Percentiles rank a stretch among this genome's conserved stretches.
phyloP scores from a whole-genome alignment of 768 basidiomycete species.

The Termitomyces sp. region DNA sequence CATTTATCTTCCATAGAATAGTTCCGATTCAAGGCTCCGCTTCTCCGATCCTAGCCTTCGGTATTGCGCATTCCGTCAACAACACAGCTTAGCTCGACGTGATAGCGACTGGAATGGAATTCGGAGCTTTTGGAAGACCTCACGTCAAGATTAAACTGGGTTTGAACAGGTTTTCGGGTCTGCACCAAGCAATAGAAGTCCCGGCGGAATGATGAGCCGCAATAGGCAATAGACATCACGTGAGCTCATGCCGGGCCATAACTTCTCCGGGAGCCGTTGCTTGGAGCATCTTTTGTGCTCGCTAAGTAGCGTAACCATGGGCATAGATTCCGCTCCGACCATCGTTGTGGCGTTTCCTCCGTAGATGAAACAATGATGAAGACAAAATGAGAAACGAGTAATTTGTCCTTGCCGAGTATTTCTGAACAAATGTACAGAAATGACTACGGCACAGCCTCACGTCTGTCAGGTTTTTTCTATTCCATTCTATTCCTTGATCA shows the following conservation, averaged over 20 bases:
- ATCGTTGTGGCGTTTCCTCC: constrained; percentile 3
- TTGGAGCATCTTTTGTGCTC: neutral
- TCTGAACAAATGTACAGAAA: neutral
- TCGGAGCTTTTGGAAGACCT: neutral
- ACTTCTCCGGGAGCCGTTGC: neutral
- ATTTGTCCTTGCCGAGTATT: neutral
- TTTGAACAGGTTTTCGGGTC: neutral
- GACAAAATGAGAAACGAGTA: neutral
- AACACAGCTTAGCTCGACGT: neutral
- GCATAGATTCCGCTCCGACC: neutral
- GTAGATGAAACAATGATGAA: neutral
- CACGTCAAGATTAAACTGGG: neutral
- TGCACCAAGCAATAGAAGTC: neutral
- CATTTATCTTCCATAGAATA: neutral
- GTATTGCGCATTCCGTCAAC: neutral
- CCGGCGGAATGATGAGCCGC: neutral
- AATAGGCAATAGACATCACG: neutral
- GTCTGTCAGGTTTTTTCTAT: no score
- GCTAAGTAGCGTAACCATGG: neutral
- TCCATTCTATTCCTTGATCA: constrained; percentile 3
- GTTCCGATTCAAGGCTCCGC: neutral
- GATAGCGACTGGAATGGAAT: neutral
- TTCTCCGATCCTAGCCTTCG: constrained; percentile 4
- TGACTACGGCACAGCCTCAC: neutral
- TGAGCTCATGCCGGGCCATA: neutral